phyloP scores from a whole-genome alignment of 2,329 filamentous ascomycete species.

The Colletotrichum orbiculare region DNA sequence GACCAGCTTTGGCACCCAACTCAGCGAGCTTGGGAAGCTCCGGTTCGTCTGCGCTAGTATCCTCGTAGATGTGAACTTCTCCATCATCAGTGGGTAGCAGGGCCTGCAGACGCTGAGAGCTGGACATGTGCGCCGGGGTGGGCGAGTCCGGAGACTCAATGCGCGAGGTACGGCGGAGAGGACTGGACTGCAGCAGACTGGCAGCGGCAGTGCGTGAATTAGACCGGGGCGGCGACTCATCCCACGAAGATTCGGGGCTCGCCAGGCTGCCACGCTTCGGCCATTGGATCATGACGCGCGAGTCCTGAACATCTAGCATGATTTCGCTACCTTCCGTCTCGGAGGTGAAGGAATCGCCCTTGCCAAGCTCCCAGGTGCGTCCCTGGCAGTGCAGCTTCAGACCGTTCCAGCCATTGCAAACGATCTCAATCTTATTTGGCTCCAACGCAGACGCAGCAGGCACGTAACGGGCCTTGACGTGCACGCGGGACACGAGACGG shows the following conservation, averaged over 20 bases:
- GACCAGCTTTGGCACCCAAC: slow-evolving; percentile 42
- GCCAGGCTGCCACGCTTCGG: slow-evolving; percentile 68
- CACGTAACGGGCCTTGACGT: slow-evolving; percentile 89
- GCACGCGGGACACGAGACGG: slow-evolving; percentile 90
- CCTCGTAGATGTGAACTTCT: slow-evolving; percentile 40
- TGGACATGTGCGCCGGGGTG: slow-evolving; percentile 58
- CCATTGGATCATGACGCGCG: slow-evolving; percentile 90
- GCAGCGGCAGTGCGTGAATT: slow-evolving; percentile 44
- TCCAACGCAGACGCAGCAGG: slow-evolving; percentile 74
- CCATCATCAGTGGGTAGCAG: slow-evolving; percentile 50
- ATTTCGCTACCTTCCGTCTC: slow-evolving; percentile 90
- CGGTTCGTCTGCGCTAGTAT: slow-evolving; percentile 41
- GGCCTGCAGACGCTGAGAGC: slow-evolving; percentile 58
- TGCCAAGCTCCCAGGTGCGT: slow-evolving; percentile 84
- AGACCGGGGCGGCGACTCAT: slow-evolving; percentile 65
- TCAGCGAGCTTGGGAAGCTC: slow-evolving; percentile 50
- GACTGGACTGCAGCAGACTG: slow-evolving; percentile 67
- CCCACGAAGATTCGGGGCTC: slow-evolving; percentile 76
- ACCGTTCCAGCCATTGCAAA: slow-evolving; percentile 96
- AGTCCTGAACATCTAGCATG: slow-evolving; percentile 94
- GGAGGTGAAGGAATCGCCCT: slow-evolving; percentile 90
- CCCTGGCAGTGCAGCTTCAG: slow-evolving; percentile 92
- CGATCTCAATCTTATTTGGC: slow-evolving; percentile 83
- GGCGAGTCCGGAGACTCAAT: slow-evolving; percentile 80
- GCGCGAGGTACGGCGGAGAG: slow-evolving; percentile 65